Evolutionary conservation across 192 early-diverging fungal species (phyloP).

Genomic region (Podila minutissima): DNA sequence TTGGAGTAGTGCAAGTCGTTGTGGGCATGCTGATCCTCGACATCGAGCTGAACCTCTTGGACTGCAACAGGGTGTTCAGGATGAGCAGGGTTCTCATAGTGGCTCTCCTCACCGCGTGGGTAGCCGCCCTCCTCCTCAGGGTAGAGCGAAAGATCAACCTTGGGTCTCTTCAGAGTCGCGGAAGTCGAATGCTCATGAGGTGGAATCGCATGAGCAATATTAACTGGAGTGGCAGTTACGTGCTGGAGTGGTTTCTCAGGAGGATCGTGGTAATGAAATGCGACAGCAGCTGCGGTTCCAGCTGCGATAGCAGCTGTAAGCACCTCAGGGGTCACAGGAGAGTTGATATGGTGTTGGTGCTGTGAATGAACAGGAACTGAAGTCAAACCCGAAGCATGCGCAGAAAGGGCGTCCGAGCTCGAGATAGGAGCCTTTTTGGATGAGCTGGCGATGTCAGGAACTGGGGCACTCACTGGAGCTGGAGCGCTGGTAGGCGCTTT

Average conservation of each 20-base stretch:
- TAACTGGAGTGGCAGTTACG: too few relatives aligned
- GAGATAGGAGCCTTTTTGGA: background rate
- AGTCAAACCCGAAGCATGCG: too few relatives aligned
- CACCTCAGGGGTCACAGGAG: background rate
- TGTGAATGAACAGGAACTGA: background rate
- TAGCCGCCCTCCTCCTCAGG: conserved; percentile 19
- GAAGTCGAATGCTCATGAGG: background rate
- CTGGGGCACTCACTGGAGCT: background rate
- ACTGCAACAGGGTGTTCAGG: conserved; percentile 1
- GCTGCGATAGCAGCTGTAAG: background rate
- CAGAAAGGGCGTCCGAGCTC: too few relatives aligned
- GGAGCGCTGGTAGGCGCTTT: background rate
- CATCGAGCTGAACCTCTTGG: background rate
- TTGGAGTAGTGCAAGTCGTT: background rate
- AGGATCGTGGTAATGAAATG: background rate
- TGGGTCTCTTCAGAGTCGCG: background rate
- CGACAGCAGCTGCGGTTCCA: background rate
- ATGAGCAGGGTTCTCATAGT: conserved; percentile 13
- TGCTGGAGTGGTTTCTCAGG: too few relatives aligned
- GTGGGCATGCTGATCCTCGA: background rate
- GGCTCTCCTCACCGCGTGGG: conserved; percentile 7
- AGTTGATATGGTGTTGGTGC: background rate
- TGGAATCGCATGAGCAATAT: too few relatives aligned
- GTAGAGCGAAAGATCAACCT: background rate
- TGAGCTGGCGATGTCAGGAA: background rate